Conservation (phyloP, 2,329 filamentous ascomycete genomes). For the Apiospora koreana region DNA sequence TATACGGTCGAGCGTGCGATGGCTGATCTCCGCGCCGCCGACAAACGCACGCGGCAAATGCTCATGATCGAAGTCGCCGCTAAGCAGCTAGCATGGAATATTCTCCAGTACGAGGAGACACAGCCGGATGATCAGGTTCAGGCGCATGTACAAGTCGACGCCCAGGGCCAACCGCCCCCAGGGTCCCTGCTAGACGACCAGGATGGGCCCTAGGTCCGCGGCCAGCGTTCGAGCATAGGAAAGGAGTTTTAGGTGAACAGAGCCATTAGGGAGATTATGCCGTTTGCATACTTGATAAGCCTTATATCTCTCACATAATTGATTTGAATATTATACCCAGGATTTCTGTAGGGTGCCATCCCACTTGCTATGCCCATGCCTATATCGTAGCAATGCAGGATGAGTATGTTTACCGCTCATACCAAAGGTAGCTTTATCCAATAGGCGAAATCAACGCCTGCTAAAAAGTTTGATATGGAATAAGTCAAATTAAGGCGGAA, state of each 20-base stretch:
- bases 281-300: not conserved
- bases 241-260: too few species aligned
- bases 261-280: not conserved
- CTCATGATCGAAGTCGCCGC: conserved; percentile 55
- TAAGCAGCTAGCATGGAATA: conserved; percentile 54
- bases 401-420: too few species aligned
- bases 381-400: too few species aligned
- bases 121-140: conserved; percentile 29
- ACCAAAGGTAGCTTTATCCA: too few species aligned
- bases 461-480: too few species aligned
- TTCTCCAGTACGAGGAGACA: conserved; percentile 51
- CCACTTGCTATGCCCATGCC: not conserved
- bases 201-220: not conserved
- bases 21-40: conserved; percentile 44
- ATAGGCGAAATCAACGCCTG: too few species aligned
- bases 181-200: conserved; percentile 13
- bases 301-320: not conserved
- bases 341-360: not conserved
- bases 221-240: too few species aligned
- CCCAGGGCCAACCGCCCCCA: conserved; percentile 13
- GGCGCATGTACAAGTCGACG: conserved; percentile 18
- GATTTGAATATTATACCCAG: conserved; percentile 1
- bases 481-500: too few species aligned
- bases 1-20: conserved; percentile 48
- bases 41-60: conserved; percentile 46